Evolutionary conservation across 75 land plant species (phyloP).

Genomic region (Pinus taeda): DNA sequence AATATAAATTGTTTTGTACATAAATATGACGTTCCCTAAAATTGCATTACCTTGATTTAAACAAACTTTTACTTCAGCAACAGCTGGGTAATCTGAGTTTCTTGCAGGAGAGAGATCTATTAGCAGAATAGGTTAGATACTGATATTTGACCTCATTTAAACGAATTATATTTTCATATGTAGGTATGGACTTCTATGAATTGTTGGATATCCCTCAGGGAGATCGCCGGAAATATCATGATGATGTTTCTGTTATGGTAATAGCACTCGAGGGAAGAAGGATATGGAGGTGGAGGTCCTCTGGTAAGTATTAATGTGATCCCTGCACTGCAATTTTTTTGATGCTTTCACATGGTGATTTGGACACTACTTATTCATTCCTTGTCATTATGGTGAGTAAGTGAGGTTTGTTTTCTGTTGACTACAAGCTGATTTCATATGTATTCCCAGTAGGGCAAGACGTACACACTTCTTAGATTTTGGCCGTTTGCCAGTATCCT

Average conservation of each 20-base stretch:
- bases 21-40: neutral
- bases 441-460: neutral
- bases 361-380: slow-evolving; percentile 12
- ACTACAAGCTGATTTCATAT: slow-evolving; percentile 1
- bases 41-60: neutral
- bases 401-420: slow-evolving; percentile 9
- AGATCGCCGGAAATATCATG: slow-evolving; percentile 77
- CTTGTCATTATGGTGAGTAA: slow-evolving; percentile 8
- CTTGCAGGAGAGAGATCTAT: neutral
- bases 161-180: neutral
- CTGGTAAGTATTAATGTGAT: slow-evolving; percentile 25
- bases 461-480: neutral
- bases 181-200: slow-evolving; percentile 86
- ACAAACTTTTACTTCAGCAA: neutral
- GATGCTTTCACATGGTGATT: neutral
- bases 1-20: neutral
- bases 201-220: slow-evolving; percentile 81
- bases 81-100: neutral
- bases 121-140: neutral
- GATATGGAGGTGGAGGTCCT: slow-evolving; percentile 88
- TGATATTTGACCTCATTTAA: neutral
- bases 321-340: slow-evolving; percentile 2
- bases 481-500: neutral
- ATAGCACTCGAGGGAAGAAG: slow-evolving; percentile 77
- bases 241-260: slow-evolving; percentile 88